Conservation (phyloP, 2,329 filamentous ascomycete genomes). For the Raffaelea arxii region DNA sequence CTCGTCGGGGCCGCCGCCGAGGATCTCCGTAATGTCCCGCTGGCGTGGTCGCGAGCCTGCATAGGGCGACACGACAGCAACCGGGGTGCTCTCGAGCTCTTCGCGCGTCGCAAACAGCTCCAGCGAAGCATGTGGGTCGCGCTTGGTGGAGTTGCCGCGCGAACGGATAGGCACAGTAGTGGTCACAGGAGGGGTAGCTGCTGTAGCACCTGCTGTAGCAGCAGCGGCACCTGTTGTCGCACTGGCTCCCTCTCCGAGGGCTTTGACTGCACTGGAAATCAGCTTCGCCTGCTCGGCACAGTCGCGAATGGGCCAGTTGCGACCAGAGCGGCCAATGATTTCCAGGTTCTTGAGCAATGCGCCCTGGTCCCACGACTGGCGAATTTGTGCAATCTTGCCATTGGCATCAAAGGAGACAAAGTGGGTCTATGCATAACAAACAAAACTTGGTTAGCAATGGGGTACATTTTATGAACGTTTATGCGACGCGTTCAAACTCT, state of each 20-base stretch:
- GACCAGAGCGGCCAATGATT: slow-evolving; percentile 79
- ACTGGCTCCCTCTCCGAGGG: slow-evolving; percentile 35
- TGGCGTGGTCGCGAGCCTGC: slow-evolving; percentile 50
- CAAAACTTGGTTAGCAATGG: slow-evolving; percentile 2
- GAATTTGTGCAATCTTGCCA: slow-evolving; percentile 76
- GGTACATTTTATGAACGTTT: no score
- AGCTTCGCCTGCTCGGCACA: slow-evolving; percentile 74
- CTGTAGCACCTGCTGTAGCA: slow-evolving; percentile 14
- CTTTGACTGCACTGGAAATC: slow-evolving; percentile 54
- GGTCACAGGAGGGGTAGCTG: neutral
- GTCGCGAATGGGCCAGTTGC: slow-evolving; percentile 92
- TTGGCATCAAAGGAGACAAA: slow-evolving; percentile 73
- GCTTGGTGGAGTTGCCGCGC: slow-evolving; percentile 43
- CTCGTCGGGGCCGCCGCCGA: slow-evolving; percentile 37
- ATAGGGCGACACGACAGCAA: slow-evolving; percentile 49
- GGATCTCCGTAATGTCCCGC: slow-evolving; percentile 66
- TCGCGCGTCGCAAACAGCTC: slow-evolving; percentile 63
- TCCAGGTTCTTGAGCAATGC: slow-evolving; percentile 88
- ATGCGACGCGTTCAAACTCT: no score
- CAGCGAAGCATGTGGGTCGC: slow-evolving; percentile 61
- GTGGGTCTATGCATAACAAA: slow-evolving; percentile 51
- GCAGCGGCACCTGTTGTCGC: slow-evolving; percentile 9
- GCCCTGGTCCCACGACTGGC: slow-evolving; percentile 91
- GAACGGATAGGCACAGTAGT: slow-evolving; percentile 32
- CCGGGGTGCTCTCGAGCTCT: slow-evolving; percentile 31